Percentiles rank a stretch among this genome's conserved stretches.
Conservation (phyloP, 768 basidiomycete species). For the Filobasidium floriforme region DNA sequence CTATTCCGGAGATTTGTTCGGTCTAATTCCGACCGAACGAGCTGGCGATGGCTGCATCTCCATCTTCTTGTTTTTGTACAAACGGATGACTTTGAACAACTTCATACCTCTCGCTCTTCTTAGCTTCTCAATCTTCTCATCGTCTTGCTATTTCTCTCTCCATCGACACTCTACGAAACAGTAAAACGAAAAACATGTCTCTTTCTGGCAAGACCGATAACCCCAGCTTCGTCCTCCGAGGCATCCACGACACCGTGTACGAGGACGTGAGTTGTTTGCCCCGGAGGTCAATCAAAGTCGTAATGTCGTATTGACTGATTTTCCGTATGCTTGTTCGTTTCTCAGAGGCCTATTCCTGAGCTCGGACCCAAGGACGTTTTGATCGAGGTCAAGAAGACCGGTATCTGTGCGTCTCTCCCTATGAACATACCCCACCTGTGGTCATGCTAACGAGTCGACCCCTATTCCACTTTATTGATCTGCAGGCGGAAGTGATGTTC, state of each 20-base stretch:
- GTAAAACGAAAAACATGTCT: neutral
- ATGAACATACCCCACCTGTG: constrained; percentile 18
- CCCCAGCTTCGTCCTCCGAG: constrained; percentile 41
- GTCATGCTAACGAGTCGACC: neutral
- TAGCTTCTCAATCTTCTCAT: too few relatives aligned
- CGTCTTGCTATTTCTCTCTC: too few relatives aligned
- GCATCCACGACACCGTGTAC: constrained; percentile 39
- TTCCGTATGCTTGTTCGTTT: neutral
- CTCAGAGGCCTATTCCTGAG: constrained; percentile 41
- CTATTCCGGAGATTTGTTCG: too few relatives aligned
- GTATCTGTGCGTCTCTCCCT: constrained; percentile 87
- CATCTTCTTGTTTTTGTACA: too few relatives aligned
- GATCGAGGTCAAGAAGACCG: constrained; percentile 85
- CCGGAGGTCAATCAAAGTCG: neutral
- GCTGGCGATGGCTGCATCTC: too few relatives aligned
- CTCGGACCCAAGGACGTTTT: constrained; percentile 65
- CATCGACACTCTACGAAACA: too few relatives aligned
- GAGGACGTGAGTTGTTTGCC: constrained; percentile 34
- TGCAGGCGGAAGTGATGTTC: constrained; percentile 16
- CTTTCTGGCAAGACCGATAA: constrained; percentile 27
- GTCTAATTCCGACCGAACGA: too few relatives aligned
- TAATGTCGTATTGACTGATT: neutral
- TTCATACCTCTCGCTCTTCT: too few relatives aligned
- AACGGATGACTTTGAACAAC: too few relatives aligned
- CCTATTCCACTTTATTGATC: constrained; percentile 12